Base-by-base conservation (phyloP, 2,329 filamentous ascomycete genomes). In the Eutypella sp. region DNA sequence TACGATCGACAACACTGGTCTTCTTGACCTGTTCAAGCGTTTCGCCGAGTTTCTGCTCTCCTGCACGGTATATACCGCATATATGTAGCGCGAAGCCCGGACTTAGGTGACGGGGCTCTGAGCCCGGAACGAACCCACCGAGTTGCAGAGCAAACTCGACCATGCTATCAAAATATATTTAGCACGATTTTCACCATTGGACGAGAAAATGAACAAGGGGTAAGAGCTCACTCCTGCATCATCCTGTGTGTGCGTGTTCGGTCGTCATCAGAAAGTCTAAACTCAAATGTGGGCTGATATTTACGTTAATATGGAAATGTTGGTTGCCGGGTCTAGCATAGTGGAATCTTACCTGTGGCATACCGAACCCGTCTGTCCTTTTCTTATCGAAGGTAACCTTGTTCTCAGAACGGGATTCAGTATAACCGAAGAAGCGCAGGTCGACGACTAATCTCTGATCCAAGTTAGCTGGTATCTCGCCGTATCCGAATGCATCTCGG, bases 401-500 rank as follows among this genome's bases (percentile, higher is more conserved):
- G 37, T 57, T 58, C 10, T 36, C 27, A 2, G 33, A 16, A 5
- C 46, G 39, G 5, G 54, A 45, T 18, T 56, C 48, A 5, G 52
- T 47, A 24, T 43, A 45, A 9, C 49, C 48, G 42, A 51, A 58
- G 27, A 45, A 56, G 20, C 56, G 50, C 31, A 57, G 29, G 38
- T 58, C 56, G 2, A 58, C 47, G 10, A 58, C 47, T 19, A 56
- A 39, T 9, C 57, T 49, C 7, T 49, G 49, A 34, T 62, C 55
- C 3, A 57, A 24, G 22, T n/a, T 22, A 3, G 50, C 29, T 3
- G 53, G 49, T 3, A 57, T 46, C 24, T 55, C 46, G 19, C 52
- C 51, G 39, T 60, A 60, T n/a, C 50, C 48, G 31, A 58, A 59
- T 3, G 55, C 55, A 20, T 61, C 57, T 4, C 58, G 56, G 16